Evolutionary conservation across 2,329 filamentous ascomycete genomes (phyloP).

Genomic region (Cercospora brassicicola): DNA sequence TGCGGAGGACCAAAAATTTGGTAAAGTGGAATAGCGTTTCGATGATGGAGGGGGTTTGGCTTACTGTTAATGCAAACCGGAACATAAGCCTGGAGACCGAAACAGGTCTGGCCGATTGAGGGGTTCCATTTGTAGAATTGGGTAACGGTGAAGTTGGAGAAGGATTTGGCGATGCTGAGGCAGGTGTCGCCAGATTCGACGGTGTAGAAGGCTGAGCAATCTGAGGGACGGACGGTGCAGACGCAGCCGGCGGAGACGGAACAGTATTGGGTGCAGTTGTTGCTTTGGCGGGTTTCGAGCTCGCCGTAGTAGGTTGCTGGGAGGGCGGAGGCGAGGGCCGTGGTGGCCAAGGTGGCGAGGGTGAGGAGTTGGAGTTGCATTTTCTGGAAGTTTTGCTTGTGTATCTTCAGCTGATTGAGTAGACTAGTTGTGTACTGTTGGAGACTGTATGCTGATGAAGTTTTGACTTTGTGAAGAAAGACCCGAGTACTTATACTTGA

Average conservation of each 20-base stretch:
- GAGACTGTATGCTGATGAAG: not conserved
- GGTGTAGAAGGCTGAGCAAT: conserved; percentile 33
- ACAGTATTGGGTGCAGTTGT: conserved; percentile 29
- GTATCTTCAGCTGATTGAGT: not conserved
- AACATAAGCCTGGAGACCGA: conserved; percentile 37
- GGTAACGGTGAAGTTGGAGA: conserved; percentile 40
- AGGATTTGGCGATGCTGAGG: conserved; percentile 35
- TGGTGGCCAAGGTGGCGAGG: conserved; percentile 22
- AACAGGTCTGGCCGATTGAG: conserved; percentile 32
- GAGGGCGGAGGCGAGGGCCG: conserved; percentile 21
- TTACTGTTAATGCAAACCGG: conserved; percentile 37
- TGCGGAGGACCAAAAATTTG: not conserved
- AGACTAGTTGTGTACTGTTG: not conserved
- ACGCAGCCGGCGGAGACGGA: conserved; percentile 26
- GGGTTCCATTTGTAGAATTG: conserved; percentile 43
- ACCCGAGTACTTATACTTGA: not conserved
- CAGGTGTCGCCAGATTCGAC: conserved; percentile 38
- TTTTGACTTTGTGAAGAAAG: not conserved
- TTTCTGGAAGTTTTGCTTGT: not conserved
- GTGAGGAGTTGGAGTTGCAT: conserved; percentile 28
- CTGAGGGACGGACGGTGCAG: conserved; percentile 28
- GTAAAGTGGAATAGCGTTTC: not conserved
- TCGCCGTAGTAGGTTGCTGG: conserved; percentile 19
- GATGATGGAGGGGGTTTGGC: not conserved
- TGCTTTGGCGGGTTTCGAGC: conserved; percentile 20